Conservation (phyloP, 305 asterid genomes). For the Andrographis paniculata region DNA sequence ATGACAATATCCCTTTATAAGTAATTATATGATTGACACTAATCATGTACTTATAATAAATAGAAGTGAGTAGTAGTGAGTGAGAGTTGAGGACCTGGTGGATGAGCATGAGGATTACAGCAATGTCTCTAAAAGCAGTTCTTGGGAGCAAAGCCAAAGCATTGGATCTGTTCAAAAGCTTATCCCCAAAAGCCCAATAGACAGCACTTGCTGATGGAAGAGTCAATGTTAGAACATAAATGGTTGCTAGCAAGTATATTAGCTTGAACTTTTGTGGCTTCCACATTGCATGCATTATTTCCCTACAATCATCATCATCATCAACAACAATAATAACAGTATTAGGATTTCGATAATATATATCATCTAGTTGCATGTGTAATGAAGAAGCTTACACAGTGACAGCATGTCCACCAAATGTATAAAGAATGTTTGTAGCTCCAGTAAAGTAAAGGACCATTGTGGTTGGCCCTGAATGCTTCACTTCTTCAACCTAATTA, state of each 20-base stretch:
- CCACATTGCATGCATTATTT: slow-evolving; percentile 85
- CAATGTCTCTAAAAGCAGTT: slow-evolving; percentile 59
- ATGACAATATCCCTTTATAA: too few relatives aligned
- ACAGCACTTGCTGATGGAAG: slow-evolving; percentile 84
- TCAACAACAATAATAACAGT: not conserved
- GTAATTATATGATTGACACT: too few relatives aligned
- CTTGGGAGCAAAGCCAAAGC: slow-evolving; percentile 73
- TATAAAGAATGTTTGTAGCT: slow-evolving; percentile 79
- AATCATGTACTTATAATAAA: too few relatives aligned
- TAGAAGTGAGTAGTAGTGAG: too few relatives aligned
- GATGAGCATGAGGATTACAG: slow-evolving; percentile 81
- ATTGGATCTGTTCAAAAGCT: slow-evolving; percentile 52
- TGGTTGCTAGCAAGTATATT: slow-evolving; percentile 63
- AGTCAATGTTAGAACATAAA: slow-evolving; percentile 69
- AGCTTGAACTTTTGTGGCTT: slow-evolving; percentile 79
- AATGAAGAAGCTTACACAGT: slow-evolving; percentile 49
- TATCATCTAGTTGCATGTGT: not conserved
- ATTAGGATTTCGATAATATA: too few relatives aligned
- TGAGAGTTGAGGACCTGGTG: slow-evolving; percentile 42
- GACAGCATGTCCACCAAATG: slow-evolving; percentile 93
- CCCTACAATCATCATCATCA: too few relatives aligned
- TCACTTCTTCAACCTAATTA: slow-evolving; percentile 55
- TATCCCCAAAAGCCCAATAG: slow-evolving; percentile 85
- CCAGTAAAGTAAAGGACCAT: slow-evolving; percentile 81
- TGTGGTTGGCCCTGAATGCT: slow-evolving; percentile 65